Percentiles rank a stretch among this genome's conserved stretches.
Evolutionary conservation across 2,329 filamentous ascomycete species (phyloP).

Genomic region (Fusarium sacchari): DNA sequence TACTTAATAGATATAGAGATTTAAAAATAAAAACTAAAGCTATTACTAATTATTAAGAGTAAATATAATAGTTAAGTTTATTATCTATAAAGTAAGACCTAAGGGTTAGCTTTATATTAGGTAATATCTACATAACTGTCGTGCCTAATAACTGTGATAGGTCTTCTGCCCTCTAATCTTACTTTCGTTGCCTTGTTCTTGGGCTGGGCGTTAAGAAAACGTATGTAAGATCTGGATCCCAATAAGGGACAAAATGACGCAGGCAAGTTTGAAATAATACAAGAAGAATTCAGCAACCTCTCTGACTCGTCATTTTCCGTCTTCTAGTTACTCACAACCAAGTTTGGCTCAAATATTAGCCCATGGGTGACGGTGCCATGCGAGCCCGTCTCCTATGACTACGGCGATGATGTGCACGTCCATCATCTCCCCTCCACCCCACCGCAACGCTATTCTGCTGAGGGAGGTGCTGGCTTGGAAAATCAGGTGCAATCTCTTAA

Average conservation of each 20-base stretch:
- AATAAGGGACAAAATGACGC: background rate
- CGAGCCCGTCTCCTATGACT: background rate
- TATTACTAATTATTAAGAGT: no score
- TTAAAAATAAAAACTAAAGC: no score
- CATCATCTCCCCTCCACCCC: background rate
- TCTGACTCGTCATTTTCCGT: background rate
- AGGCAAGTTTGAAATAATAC: background rate
- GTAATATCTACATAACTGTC: no score
- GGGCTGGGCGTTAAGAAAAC: background rate
- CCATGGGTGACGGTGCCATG: background rate
- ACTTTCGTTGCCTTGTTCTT: slow-evolving; percentile 15
- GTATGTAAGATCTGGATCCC: background rate
- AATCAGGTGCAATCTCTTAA: background rate
- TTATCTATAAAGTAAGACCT: no score
- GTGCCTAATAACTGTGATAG: no score
- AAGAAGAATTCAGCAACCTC: background rate
- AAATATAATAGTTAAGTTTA: no score
- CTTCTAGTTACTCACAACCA: background rate
- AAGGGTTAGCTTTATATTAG: no score
- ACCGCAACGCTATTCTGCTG: background rate
- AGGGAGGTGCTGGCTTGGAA: background rate
- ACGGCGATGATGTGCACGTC: slow-evolving; percentile 3
- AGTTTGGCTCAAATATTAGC: background rate
- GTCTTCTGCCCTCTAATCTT: slow-evolving; percentile 20
- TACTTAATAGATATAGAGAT: no score